Evolutionary conservation across 495 filamentous ascomycete genomes (phyloP), one percentile per base, ranked within the genome.

Genomic region (Penicillium atrosanguineum): DNA sequence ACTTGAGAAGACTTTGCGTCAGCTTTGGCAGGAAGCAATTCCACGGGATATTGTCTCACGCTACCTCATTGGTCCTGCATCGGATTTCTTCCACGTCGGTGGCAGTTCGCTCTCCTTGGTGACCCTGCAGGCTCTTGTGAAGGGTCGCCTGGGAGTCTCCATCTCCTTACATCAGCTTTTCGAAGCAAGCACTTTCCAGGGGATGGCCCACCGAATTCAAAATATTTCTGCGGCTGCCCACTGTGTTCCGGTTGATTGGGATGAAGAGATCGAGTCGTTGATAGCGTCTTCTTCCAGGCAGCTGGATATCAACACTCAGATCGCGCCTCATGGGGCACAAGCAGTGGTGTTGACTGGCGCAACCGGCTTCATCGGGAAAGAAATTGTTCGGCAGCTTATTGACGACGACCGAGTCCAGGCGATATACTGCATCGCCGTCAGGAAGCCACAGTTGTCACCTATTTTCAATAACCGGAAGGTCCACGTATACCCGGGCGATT

Each of bases 61-160:
- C 18, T 16, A 57, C 21, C 26, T 36, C 7, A 51, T 68, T 42
- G 29, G 52, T 26, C 46, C 63, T 3, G 18, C 52, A 11, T 62
- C 70, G 0, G 61, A 70, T 42, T 77, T 77, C 50, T 78, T 78
- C 50, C 44, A 48, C n/a, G 48, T 70, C 18, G 74, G 75, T 1
- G 75, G 75, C 6, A 69, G 60, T 16, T 76, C 72, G 0, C 25
- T 76, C 1, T 54, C 69, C 3, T 45, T 78, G 14, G 50, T 74
- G 2, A 52, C 51, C 5, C 58, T 78, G 5, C 68, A 70, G 39
- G 38, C 56, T 6, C 40, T 47, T 1, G 61, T 78, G 8, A 53
- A 53, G 12, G 47, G 63, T 0, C 46, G 34, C 2, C 61, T 75
- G 5, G 56, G 63, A 3, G 46, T 61, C 0, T 52, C 50, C 2